Evolutionary conservation across 768 basidiomycete genomes (phyloP), one percentile per base, ranked within the genome.

Genomic region (Cystoderma amianthinum): DNA sequence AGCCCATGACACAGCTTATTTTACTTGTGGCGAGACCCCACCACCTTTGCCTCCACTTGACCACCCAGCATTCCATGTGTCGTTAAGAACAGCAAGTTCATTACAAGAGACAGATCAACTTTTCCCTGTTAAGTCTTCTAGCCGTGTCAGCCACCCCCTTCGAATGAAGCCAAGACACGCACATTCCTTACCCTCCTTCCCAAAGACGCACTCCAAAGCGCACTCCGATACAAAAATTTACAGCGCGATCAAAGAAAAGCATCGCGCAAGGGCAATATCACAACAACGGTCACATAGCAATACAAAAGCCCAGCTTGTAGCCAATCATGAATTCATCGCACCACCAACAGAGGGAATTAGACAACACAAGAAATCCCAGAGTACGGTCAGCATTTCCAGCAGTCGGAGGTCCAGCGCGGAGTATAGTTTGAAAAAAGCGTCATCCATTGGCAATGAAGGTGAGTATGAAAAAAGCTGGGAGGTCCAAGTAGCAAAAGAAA

Each of bases 21-120:
- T 57, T 49, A 53, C 41, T 36, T 58, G 48, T 47, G 58, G 48
- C 34, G 63, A 66, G 15, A 36, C 62, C 21, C 67, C 59, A 3
- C 78, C 79, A 6, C 77, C 79, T 11, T 51, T 81, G 24, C 78
- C 78, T n/a, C 64, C 74, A 12, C 65, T 79, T 20, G 59, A 69
- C 40, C 80, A 71, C 60, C 75, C 53, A 43, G 63, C 54, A 32
- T 64, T 65, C 45, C 48, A 24, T 36, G 15, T 16, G 21, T 17
- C 11, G 10, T 16, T n/a, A 17, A 41, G 28, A 41, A 25, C 11
- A 3, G n/a, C n/a, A n/a, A n/a, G n/a, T n/a, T n/a, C n/a, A n/a
- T n/a, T n/a, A n/a, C n/a, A n/a, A n/a, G n/a, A n/a, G n/a, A n/a
- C n/a, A n/a, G n/a, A 10, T 16, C 15, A 30, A 19, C 5, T 13